Evolutionary conservation across 2,329 filamentous ascomycete genomes (phyloP).

Genomic region (Verticillium nonalfalfae): DNA sequence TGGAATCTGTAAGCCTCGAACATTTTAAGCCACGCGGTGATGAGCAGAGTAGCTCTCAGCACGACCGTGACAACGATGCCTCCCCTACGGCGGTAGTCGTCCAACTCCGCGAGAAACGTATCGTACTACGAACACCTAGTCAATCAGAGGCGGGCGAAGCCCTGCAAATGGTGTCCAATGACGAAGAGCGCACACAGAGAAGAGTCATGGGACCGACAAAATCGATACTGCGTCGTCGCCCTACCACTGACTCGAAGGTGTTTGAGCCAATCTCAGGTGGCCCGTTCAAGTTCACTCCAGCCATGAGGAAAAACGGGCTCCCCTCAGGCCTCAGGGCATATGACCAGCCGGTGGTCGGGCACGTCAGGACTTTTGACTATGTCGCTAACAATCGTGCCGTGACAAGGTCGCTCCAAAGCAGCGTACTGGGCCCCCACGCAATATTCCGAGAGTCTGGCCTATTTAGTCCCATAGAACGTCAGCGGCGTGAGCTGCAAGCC

Average conservation of each 20-base stretch:
- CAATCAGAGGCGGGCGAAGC: not conserved
- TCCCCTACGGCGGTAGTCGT: not conserved
- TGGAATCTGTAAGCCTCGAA: too few relatives aligned
- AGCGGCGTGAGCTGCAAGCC: not conserved
- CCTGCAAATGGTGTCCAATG: not conserved
- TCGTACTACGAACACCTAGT: not conserved
- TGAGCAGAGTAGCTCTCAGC: not conserved
- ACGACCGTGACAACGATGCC: not conserved
- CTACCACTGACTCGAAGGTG: not conserved
- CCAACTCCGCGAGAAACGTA: not conserved
- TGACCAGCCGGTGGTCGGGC: not conserved
- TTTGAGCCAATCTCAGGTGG: not conserved
- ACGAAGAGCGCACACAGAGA: not conserved
- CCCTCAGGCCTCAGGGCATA: not conserved
- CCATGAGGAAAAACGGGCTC: not conserved
- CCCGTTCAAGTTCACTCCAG: not conserved
- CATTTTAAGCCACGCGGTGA: not conserved
- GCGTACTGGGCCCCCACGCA: not conserved
- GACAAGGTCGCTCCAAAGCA: not conserved
- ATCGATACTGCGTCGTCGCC: not conserved
- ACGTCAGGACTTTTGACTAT: not conserved
- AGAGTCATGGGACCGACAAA: not conserved
- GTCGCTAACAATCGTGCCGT: not conserved
- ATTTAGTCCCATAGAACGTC: not conserved
- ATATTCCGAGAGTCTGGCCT: not conserved